Evolutionary conservation across 257 asterid species (phyloP).

Genomic region (Ballota nigra): DNA sequence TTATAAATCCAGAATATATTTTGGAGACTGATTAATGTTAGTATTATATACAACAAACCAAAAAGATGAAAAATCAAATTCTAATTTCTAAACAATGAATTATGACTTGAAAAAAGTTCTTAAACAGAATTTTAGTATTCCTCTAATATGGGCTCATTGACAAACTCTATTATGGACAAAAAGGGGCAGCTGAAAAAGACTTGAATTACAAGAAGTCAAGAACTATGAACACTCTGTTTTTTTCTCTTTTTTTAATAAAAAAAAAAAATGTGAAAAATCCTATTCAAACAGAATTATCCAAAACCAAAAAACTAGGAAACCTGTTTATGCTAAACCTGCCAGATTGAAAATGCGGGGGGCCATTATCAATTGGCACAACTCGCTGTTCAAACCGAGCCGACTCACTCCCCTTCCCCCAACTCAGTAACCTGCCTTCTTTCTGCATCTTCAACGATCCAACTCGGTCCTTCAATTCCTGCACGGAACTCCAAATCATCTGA

Average conservation of each 20-base stretch:
- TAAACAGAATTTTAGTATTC: background rate
- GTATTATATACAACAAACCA: background rate
- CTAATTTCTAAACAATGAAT: background rate
- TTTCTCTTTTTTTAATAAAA: too few relatives aligned
- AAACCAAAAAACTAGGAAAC: constrained; percentile 13
- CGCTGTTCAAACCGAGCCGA: constrained; percentile 58
- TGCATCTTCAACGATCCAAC: constrained; percentile 34
- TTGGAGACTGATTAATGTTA: too few relatives aligned
- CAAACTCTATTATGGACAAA: background rate
- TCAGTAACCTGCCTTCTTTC: constrained; percentile 31
- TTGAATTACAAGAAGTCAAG: background rate
- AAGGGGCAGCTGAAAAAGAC: background rate
- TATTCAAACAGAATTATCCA: constrained; percentile 20
- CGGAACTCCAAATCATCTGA: constrained; percentile 49
- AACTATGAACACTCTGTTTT: background rate
- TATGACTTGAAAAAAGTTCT: background rate
- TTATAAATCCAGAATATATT: too few relatives aligned
- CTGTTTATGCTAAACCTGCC: constrained; percentile 39
- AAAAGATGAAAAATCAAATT: background rate
- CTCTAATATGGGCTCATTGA: background rate
- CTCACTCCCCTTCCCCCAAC: constrained; percentile 38
- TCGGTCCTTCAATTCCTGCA: constrained; percentile 36
- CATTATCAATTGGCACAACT: constrained; percentile 5
- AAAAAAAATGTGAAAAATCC: background rate
- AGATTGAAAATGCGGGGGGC: constrained; percentile 46